Base-by-base conservation (phyloP, 148 eudicot species). In the Gaultheria prostrata region DNA sequence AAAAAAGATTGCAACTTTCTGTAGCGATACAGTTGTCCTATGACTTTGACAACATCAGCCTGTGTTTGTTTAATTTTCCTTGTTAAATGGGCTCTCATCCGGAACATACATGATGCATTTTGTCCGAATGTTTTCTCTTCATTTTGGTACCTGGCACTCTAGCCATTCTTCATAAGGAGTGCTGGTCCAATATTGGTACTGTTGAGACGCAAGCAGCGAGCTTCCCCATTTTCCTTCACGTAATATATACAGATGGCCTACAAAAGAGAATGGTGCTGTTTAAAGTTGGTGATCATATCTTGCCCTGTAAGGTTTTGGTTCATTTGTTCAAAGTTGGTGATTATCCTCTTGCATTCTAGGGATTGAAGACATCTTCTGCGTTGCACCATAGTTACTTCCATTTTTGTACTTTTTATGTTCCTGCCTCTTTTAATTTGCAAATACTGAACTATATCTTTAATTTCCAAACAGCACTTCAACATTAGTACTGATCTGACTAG, bases 281-380 rank as follows among this genome's bases (percentile, higher is more conserved):
- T n/a, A n/a, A n/a, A n/a, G n/a, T n/a, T n/a, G n/a, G n/a, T n/a
- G n/a, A n/a, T 46, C 33, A n/a, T 12, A 48, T 46, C 1, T 46
- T 76, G 5, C 7, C 14, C 56, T n/a, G 8, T 24, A 39, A 9
- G 79, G 30, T 50, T 76, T 76, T 76, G 32, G 79, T 76, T 76
- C 57, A 48, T 76, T 76, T 48, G 56, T n/a, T 76, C 33, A 48
- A 76, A 48, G 46, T 48, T 26, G 78, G n/a, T 71, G 45, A 32
- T 33, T 71, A 35, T 35, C 76, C 74, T 30, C 70, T 28, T 67
- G 35, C 72, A 14, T 32, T 67, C 76, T 70, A 15, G 45, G 74
- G 45, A 35, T 33, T 7, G 35, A 71, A 71, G 21, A 18, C 46
- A 71, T 74, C 45, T 43, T 74, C 24, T 6, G n/a, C 24, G 14